Conservation (phyloP, 148 eudicot genomes). For the Chenopodium formosanum region DNA sequence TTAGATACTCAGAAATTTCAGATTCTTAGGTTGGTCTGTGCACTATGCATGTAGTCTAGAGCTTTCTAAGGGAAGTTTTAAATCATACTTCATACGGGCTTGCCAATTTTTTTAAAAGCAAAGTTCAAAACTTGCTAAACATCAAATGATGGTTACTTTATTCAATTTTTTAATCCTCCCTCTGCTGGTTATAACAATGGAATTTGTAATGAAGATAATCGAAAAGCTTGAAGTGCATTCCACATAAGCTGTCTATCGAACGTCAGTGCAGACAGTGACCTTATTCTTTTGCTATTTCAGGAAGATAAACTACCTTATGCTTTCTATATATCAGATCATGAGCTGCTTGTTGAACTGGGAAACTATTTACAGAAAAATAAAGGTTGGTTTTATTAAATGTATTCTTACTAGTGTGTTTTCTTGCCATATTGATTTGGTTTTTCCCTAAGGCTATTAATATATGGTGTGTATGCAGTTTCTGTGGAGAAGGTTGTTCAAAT, state of each 20-base stretch:
- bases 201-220: background rate
- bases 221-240: background rate
- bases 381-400: conserved; percentile 39
- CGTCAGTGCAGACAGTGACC: background rate
- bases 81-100: background rate
- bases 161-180: background rate
- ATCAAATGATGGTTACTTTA: too few relatives aligned
- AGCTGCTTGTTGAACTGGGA: conserved; percentile 71
- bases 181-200: background rate
- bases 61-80: background rate
- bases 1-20: background rate
- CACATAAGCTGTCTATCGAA: background rate
- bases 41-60: too few relatives aligned
- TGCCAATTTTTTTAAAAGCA: too few relatives aligned
- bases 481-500: conserved; percentile 93
- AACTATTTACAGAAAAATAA: conserved; percentile 70
- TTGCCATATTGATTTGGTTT: too few relatives aligned
- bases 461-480: conserved; percentile 63
- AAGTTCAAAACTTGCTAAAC: background rate
- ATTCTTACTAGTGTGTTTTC: background rate
- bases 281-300: conserved; percentile 40
- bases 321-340: conserved; percentile 84
- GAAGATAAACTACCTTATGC: conserved; percentile 91
- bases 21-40: background rate
- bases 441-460: conserved; percentile 18